These are phyloP conservation scores for Murraya paniculata DNA, from an alignment of 345 rosid species.

Conservation along the genomic window DNA sequence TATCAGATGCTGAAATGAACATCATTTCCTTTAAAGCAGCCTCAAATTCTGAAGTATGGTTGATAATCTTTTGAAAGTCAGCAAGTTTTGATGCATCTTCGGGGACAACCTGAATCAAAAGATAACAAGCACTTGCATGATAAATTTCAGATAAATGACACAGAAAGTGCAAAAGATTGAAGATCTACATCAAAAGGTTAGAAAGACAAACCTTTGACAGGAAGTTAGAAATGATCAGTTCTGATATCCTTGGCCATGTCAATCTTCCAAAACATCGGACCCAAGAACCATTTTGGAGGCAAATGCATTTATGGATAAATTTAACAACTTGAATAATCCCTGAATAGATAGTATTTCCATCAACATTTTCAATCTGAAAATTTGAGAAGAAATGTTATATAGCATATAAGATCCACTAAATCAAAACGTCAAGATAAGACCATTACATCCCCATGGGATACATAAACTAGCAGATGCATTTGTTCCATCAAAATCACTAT, in stretches of 20 bases:
- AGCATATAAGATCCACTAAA: not conserved
- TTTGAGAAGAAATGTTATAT: slow-evolving; percentile 9
- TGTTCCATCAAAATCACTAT: not conserved
- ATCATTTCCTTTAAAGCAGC: slow-evolving; percentile 53
- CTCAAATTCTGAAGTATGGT: slow-evolving; percentile 73
- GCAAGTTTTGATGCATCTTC: slow-evolving; percentile 89
- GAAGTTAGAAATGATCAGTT: slow-evolving; percentile 72
- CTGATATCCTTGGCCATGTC: slow-evolving; percentile 92
- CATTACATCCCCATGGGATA: not conserved
- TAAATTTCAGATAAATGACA: not conserved
- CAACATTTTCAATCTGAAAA: slow-evolving; percentile 49
- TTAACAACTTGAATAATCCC: slow-evolving; percentile 58
- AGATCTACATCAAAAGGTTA: not conserved
- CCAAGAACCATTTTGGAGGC: slow-evolving; percentile 79
- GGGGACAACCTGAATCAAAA: slow-evolving; percentile 74
- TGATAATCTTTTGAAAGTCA: slow-evolving; percentile 75
- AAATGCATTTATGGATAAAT: slow-evolving; percentile 58
- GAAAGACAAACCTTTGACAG: slow-evolving; percentile 76
- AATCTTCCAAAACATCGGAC: slow-evolving; percentile 79
- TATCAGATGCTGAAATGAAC: slow-evolving; percentile 70
- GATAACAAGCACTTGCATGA: not conserved
- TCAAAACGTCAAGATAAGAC: slow-evolving; percentile 5
- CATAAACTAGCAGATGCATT: not conserved
- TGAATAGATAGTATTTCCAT: slow-evolving; percentile 60
- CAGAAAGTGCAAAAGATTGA: not conserved